Base-by-base conservation (phyloP, 768 basidiomycete species). In the Podaxis sp. region DNA sequence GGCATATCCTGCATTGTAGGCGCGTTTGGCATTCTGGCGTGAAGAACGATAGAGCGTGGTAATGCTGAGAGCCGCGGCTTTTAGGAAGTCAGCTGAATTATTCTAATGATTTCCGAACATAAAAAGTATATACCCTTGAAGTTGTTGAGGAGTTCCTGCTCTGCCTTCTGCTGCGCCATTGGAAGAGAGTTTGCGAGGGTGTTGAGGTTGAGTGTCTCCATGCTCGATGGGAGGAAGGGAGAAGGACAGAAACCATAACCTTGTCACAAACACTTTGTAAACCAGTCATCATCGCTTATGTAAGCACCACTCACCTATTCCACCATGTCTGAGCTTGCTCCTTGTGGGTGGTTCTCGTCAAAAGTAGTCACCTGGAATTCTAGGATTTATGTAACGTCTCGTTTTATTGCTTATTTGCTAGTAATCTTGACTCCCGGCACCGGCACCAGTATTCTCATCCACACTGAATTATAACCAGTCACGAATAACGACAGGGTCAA, bases 11-110 rank as follows among this genome's bases (percentile, higher is more conserved):
- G 87, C 81, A 67, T 89, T 90, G 74, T 91, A 92, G 0, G 90
- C 88, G 27, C 86, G 80, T 72, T 92, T 91, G 4, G 90, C 88
- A 11, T 87, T 85, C 68, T 86, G 81, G 53, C 88, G 74, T 1
- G 91, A 91, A 3, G 90, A 90, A 65, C 89, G 85, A 72, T 91
- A 93, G 37, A 93, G 82, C 0, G 90, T 92, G 25, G 91, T 92
- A 64, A 93, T 88, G 72, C 89, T 90, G 54, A 92, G 76, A 1
- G 91, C 91, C 63, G 91, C 91, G 61, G 89, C 91, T 93, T 66
- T 62, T 52, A 38, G 51, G 53, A 63, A 61, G 62, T 48, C 36
- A 55, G 42, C 6, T 23, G 48, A 46, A 25, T 36, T 16, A 50
- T 37, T 44, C 54, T n/a, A n/a, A 32, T 32, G 3, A 44, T 36